Evolutionary conservation across 2,329 filamentous ascomycete genomes (phyloP).

Genomic region (Fusarium drepaniforme): DNA sequence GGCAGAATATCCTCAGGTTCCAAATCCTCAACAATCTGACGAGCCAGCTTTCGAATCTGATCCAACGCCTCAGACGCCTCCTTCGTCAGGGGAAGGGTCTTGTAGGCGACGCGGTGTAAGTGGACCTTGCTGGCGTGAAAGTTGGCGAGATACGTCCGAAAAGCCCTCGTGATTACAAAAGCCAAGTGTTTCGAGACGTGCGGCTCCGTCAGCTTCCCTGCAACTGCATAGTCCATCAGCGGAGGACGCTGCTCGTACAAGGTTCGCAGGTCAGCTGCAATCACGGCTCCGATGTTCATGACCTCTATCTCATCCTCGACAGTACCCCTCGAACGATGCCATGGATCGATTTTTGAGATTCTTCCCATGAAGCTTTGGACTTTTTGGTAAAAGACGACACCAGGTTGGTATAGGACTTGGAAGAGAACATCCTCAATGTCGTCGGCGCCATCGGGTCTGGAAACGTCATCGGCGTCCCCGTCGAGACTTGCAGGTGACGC

Average conservation of each 20-base stretch:
- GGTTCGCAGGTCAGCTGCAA: slow-evolving; percentile 62
- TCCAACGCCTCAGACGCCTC: slow-evolving; percentile 60
- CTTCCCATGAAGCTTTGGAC: slow-evolving; percentile 69
- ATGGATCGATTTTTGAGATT: slow-evolving; percentile 68
- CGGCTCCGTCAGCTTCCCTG: slow-evolving; percentile 61
- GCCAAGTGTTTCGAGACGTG: slow-evolving; percentile 63
- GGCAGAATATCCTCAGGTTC: slow-evolving; percentile 60
- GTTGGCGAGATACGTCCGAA: slow-evolving; percentile 67
- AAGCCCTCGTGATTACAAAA: slow-evolving; percentile 63
- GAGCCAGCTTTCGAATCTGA: slow-evolving; percentile 62
- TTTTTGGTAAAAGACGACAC: slow-evolving; percentile 68
- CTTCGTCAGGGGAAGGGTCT: slow-evolving; percentile 63
- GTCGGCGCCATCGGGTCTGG: slow-evolving; percentile 41
- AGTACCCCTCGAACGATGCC: slow-evolving; percentile 66
- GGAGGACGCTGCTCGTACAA: slow-evolving; percentile 64
- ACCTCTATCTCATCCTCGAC: slow-evolving; percentile 70
- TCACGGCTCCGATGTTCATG: slow-evolving; percentile 65
- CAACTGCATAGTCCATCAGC: slow-evolving; percentile 68
- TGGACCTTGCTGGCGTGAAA: slow-evolving; percentile 68
- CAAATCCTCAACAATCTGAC: slow-evolving; percentile 56
- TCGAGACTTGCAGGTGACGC: slow-evolving; percentile 56
- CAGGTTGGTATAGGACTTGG: slow-evolving; percentile 66
- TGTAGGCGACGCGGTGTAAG: slow-evolving; percentile 69
- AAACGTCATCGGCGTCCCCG: slow-evolving; percentile 42
- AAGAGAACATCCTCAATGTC: slow-evolving; percentile 65